Conservation (phyloP, 202 grass and related monocot genomes). For the Eragrostis tef region DNA sequence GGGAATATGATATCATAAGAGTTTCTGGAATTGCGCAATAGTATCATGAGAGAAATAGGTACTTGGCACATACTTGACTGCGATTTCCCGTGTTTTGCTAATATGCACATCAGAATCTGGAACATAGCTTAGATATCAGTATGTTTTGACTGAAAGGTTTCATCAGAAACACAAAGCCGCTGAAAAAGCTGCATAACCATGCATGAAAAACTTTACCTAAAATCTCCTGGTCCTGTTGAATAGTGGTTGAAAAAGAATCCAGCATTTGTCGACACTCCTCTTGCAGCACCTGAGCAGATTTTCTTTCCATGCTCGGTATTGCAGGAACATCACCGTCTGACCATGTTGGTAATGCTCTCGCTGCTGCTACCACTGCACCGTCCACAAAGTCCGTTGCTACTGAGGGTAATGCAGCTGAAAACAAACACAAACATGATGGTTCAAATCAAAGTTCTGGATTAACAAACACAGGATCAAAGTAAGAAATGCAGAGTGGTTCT, state of each 20-base stretch:
- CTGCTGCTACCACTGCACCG: slow-evolving; percentile 82
- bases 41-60: slow-evolving; percentile 11
- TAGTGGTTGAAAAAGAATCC: slow-evolving; percentile 72
- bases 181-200: neutral
- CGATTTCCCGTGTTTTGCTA: slow-evolving; percentile 73
- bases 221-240: slow-evolving; percentile 68
- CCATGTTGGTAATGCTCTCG: slow-evolving; percentile 83
- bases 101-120: slow-evolving; percentile 69
- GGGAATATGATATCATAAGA: neutral
- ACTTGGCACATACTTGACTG: slow-evolving; percentile 69
- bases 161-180: neutral
- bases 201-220: slow-evolving; percentile 53
- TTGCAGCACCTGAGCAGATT: slow-evolving; percentile 66
- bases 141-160: neutral
- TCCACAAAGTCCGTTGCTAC: slow-evolving; percentile 72
- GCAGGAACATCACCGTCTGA: slow-evolving; percentile 79
- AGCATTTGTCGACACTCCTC: slow-evolving; percentile 77
- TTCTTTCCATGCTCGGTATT: slow-evolving; percentile 81
- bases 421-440: slow-evolving; percentile 9
- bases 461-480: neutral
- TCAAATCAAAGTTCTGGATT: slow-evolving; percentile 21
- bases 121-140: slow-evolving; percentile 21
- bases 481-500: slow-evolving; percentile 23
- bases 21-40: neutral
- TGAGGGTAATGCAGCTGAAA: slow-evolving; percentile 59